Percentiles rank a stretch among this genome's conserved stretches.
phyloP scores from a whole-genome alignment of 108 stramenopile genomes.

The Poteriospumella lacustris region DNA sequence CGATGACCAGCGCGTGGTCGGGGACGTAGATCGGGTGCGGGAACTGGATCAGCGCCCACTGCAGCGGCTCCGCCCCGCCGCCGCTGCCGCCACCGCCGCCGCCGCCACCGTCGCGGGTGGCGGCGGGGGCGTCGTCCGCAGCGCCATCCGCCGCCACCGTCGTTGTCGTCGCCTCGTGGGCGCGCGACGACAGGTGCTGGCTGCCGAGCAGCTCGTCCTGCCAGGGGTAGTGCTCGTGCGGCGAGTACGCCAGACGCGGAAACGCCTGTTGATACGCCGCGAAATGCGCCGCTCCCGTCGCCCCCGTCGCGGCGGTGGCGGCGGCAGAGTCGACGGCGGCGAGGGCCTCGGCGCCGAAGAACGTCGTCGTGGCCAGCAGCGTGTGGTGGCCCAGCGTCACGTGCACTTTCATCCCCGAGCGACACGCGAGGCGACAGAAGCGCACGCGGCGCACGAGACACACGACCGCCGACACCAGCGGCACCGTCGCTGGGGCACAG shows the following conservation, averaged over 20 bases:
- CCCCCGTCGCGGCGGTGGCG: not conserved
- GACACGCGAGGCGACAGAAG: constrained; percentile 60
- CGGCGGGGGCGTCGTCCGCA: not conserved
- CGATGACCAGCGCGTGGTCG: constrained; percentile 73
- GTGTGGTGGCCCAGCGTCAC: constrained; percentile 91
- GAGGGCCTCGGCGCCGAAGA: constrained; percentile 91
- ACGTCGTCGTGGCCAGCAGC: constrained; percentile 87
- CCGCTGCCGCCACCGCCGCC: constrained; percentile 18
- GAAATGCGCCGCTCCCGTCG: constrained; percentile 1
- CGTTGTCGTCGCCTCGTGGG: too few relatives aligned
- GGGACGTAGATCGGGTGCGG: constrained; percentile 82
- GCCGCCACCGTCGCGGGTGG: not conserved
- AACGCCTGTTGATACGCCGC: too few relatives aligned
- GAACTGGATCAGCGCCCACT: constrained; percentile 85
- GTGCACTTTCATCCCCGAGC: constrained; percentile 71
- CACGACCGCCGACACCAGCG: constrained; percentile 66
- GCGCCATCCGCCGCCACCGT: constrained; percentile 29
- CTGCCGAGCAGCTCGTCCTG: constrained; percentile 65
- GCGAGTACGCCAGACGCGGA: too few relatives aligned
- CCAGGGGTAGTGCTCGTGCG: constrained; percentile 62
- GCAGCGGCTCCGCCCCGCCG: constrained; percentile 52
- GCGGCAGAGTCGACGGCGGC: not conserved
- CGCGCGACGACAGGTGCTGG: too few relatives aligned
- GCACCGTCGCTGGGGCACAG: constrained; percentile 74
- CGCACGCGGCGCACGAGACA: constrained; percentile 81